Conservation (phyloP, 768 basidiomycete species). For the Gloeopeniophorella convolvens region DNA sequence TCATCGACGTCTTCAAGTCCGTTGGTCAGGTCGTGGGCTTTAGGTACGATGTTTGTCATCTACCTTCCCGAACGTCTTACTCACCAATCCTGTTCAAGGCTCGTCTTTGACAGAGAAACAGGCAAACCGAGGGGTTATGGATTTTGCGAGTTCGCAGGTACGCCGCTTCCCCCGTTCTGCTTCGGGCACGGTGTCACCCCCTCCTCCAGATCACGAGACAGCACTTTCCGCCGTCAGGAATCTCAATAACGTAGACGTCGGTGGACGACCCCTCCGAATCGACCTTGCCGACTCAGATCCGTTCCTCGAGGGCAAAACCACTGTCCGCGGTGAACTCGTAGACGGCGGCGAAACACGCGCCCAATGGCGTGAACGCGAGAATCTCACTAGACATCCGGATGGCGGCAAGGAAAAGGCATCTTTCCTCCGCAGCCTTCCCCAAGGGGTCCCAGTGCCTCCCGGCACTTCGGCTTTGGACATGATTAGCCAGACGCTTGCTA, state of each 20-base stretch:
- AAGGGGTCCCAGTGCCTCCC: slow-evolving; percentile 65
- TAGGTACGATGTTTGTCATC: slow-evolving; percentile 43
- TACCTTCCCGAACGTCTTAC: neutral
- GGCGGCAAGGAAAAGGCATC: slow-evolving; percentile 34
- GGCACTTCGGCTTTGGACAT: slow-evolving; percentile 71
- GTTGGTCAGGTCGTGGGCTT: slow-evolving; percentile 88
- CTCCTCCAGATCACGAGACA: slow-evolving; percentile 83
- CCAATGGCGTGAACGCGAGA: slow-evolving; percentile 49
- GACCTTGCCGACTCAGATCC: slow-evolving; percentile 93
- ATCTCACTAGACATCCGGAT: slow-evolving; percentile 6
- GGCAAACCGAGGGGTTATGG: slow-evolving; percentile 93
- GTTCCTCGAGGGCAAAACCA: slow-evolving; percentile 85
- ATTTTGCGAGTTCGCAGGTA: slow-evolving; percentile 90
- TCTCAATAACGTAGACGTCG: slow-evolving; percentile 87
- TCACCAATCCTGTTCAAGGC: slow-evolving; percentile 38
- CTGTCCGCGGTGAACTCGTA: slow-evolving; percentile 73
- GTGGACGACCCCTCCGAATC: slow-evolving; percentile 87
- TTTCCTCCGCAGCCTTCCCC: slow-evolving; percentile 64
- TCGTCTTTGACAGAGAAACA: slow-evolving; percentile 89
- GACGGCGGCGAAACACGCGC: slow-evolving; percentile 58
- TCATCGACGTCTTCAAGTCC: slow-evolving; percentile 83
- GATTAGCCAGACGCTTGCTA: slow-evolving; percentile 82
- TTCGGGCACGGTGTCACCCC: neutral
- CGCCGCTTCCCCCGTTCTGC: neutral
- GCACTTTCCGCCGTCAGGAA: slow-evolving; percentile 94